Conservation (phyloP, 2,329 filamentous ascomycete genomes). For the Colletotrichum paranaense region DNA sequence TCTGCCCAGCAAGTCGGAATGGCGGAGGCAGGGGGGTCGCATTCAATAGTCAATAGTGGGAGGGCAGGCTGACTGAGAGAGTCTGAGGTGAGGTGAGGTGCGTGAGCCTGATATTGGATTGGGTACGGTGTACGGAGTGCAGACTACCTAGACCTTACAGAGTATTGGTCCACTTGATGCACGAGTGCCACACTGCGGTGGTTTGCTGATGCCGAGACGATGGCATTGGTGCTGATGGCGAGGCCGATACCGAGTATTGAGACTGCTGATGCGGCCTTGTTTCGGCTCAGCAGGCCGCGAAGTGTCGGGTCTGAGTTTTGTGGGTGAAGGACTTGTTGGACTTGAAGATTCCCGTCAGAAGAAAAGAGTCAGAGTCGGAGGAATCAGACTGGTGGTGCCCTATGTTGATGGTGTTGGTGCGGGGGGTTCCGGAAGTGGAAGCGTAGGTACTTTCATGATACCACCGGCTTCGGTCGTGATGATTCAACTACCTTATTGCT, state of each 20-base stretch:
- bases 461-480: slow-evolving; percentile 22
- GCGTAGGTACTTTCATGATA: slow-evolving; percentile 5
- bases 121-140: background rate
- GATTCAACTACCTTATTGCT: background rate
- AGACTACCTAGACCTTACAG: too few species aligned
- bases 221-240: background rate
- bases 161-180: background rate
- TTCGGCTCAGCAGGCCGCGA: background rate
- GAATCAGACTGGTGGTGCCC: background rate
- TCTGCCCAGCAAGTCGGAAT: slow-evolving; percentile 1
- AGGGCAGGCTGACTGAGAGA: slow-evolving; percentile 20
- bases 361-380: background rate
- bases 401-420: background rate
- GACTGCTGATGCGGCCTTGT: slow-evolving; percentile 13
- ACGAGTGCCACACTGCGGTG: background rate
- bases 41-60: background rate
- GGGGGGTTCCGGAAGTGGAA: slow-evolving; percentile 34
- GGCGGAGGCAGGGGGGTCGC: slow-evolving; percentile 6
- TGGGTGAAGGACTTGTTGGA: background rate
- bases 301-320: background rate
- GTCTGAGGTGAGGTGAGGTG: background rate
- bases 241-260: background rate
- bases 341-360: background rate
- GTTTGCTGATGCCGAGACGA: background rate
- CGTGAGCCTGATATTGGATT: slow-evolving; percentile 17